phyloP scores from a whole-genome alignment of 306 rosid genomes.

The Betula pendula region DNA sequence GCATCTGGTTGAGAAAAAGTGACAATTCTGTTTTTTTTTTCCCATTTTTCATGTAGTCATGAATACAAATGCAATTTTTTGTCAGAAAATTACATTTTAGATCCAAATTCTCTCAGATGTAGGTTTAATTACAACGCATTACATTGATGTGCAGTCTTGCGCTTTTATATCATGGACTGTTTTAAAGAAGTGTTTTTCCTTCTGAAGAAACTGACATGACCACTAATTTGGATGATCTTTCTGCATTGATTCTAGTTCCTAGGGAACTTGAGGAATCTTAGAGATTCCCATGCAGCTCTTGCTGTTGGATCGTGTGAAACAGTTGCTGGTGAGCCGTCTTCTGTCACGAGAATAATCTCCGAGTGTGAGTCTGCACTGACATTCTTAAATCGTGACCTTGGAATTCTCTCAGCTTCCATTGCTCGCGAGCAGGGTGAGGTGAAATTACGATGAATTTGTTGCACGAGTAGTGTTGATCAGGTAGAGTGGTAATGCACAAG shows the following conservation, averaged over 20 bases:
- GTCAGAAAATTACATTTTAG: not conserved
- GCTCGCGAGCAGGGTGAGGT: constrained; percentile 72
- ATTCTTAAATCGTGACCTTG: constrained; percentile 83
- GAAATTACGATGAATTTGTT: constrained; percentile 37
- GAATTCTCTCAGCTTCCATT: constrained; percentile 93
- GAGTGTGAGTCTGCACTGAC: constrained; percentile 90
- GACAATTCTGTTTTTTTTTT: not conserved
- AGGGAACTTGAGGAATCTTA: constrained; percentile 82
- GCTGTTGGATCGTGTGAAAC: constrained; percentile 88
- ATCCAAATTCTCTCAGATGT: not conserved
- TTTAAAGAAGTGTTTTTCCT: not conserved
- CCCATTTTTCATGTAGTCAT: not conserved
- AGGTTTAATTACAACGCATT: not conserved
- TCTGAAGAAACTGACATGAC: not conserved
- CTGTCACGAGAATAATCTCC: constrained; percentile 79
- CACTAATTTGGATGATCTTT: not conserved
- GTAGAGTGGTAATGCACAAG: not conserved
- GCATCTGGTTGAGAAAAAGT: not conserved
- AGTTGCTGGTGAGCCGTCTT: constrained; percentile 77
- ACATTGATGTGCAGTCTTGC: not conserved
- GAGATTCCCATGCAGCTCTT: constrained; percentile 89
- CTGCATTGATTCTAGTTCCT: constrained; percentile 55
- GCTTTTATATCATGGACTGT: not conserved
- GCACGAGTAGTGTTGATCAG: not conserved
- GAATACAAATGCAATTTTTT: not conserved